These are phyloP conservation scores for Spatholobus suberectus DNA, from an alignment of 306 rosid species.

Conservation along the genomic window DNA sequence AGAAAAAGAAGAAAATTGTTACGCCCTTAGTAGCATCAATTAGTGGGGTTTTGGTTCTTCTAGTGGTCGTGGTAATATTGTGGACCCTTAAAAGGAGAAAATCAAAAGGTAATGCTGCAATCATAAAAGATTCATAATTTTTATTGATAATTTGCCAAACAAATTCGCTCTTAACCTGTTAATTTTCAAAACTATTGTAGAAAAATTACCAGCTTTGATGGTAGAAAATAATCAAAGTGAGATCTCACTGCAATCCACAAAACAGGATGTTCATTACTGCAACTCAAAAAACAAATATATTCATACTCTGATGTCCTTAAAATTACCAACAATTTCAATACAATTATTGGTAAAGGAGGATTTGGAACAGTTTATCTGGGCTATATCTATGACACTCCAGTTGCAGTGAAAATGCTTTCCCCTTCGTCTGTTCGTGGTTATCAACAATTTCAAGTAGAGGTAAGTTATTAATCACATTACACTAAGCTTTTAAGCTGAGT, in stretches of 20 bases:
- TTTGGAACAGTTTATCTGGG: constrained; percentile 52
- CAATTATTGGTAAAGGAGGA: constrained; percentile 54
- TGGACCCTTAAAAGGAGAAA: constrained; percentile 30
- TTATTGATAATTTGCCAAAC: neutral
- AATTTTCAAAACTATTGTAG: neutral
- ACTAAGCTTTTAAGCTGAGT: no score
- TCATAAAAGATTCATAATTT: neutral
- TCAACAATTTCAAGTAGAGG: no score
- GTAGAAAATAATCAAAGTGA: neutral
- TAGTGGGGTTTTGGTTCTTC: constrained; percentile 22
- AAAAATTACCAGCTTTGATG: neutral
- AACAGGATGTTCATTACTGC: neutral
- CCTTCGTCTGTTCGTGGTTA: no score
- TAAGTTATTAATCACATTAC: no score
- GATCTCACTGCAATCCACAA: neutral
- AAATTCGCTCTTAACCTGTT: neutral
- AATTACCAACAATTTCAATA: constrained; percentile 54
- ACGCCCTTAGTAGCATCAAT: constrained; percentile 45
- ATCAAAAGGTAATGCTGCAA: constrained; percentile 1
- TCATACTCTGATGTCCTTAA: constrained; percentile 39
- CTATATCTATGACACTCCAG: no score
- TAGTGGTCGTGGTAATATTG: constrained; percentile 10
- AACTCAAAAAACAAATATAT: constrained; percentile 27
- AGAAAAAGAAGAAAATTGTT: constrained; percentile 17
- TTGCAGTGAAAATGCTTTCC: no score